A percentile compares a stretch with the other conserved stretches of the same genome.
These are phyloP conservation scores for Catharanthus roseus DNA, from an alignment of 257 asterid species.

Conservation along the genomic window DNA sequence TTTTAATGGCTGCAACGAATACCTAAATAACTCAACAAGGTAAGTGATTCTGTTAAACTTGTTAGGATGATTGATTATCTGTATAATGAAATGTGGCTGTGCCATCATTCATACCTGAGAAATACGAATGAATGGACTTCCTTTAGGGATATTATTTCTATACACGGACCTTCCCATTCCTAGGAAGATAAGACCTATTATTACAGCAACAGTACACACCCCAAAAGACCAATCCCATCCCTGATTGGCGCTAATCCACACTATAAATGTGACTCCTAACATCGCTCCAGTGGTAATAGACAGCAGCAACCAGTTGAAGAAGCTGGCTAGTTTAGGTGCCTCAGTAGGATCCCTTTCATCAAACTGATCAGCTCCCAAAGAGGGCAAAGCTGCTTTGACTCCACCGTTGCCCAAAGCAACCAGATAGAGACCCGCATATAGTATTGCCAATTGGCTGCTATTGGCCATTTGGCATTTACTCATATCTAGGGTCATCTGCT, in stretches of 20 bases:
- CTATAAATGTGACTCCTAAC: constrained; percentile 61
- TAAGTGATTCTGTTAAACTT: neutral
- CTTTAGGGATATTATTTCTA: constrained; percentile 44
- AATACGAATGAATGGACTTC: constrained; percentile 56
- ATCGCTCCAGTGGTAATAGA: constrained; percentile 48
- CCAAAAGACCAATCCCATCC: constrained; percentile 87
- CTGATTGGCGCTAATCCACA: constrained; percentile 57
- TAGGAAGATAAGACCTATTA: constrained; percentile 37
- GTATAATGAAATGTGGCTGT: neutral
- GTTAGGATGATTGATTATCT: neutral
- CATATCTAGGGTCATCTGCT: constrained; percentile 24
- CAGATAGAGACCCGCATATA: constrained; percentile 51
- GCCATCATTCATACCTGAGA: constrained; percentile 33
- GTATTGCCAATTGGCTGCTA: constrained; percentile 37
- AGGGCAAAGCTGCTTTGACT: constrained; percentile 60
- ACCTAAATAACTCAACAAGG: constrained; percentile 39
- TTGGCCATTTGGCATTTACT: constrained; percentile 40
- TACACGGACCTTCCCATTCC: constrained; percentile 47
- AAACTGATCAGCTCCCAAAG: constrained; percentile 74
- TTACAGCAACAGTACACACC: constrained; percentile 46
- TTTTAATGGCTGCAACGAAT: constrained; percentile 51
- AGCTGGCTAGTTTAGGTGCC: constrained; percentile 56
- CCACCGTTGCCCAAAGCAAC: constrained; percentile 66
- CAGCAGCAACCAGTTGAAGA: constrained; percentile 63
- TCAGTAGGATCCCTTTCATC: constrained; percentile 53